phyloP scores from a whole-genome alignment of 2,329 filamentous ascomycete genomes.

The Arthroderma sp. region DNA sequence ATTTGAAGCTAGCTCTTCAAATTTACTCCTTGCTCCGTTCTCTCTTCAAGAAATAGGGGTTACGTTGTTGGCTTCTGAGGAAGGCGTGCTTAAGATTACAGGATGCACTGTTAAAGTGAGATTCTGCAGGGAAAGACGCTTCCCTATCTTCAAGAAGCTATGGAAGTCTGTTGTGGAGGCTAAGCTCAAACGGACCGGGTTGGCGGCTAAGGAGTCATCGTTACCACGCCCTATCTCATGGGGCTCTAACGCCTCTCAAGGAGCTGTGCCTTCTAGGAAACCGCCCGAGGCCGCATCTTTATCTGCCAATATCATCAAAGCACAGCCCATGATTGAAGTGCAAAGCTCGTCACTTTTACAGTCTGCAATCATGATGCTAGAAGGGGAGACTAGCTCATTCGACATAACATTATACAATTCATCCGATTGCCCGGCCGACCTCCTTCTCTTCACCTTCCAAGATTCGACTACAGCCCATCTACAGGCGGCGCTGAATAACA shows the following conservation, averaged over 20 bases:
- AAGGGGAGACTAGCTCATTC: conserved; percentile 72
- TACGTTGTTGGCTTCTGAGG: conserved; percentile 51
- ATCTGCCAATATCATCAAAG: conserved; percentile 60
- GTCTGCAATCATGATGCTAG: conserved; percentile 79
- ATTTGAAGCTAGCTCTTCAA: conserved; percentile 55
- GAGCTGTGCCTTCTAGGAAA: conserved; percentile 24
- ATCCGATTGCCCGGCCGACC: conserved; percentile 64
- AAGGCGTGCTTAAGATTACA: conserved; percentile 60
- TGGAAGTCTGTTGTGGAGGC: conserved; percentile 59
- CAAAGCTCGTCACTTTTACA: conserved; percentile 69
- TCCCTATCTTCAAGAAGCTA: conserved; percentile 66
- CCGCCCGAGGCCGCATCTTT: conserved; percentile 28
- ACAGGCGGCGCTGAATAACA: conserved; percentile 60
- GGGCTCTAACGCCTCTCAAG: conserved; percentile 31
- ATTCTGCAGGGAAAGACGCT: conserved; percentile 69
- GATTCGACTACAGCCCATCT: conserved; percentile 73
- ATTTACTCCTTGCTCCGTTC: conserved; percentile 64
- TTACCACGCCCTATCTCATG: conserved; percentile 37
- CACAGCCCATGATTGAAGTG: conserved; percentile 65
- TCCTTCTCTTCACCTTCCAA: conserved; percentile 77
- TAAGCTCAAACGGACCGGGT: conserved; percentile 66
- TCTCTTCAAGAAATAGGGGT: conserved; percentile 68
- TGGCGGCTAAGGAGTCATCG: conserved; percentile 44
- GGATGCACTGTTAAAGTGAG: conserved; percentile 70
- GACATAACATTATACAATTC: conserved; percentile 69